phyloP scores from a whole-genome alignment of 2,329 filamentous ascomycete species.

The Dothideomycetes sp. region DNA sequence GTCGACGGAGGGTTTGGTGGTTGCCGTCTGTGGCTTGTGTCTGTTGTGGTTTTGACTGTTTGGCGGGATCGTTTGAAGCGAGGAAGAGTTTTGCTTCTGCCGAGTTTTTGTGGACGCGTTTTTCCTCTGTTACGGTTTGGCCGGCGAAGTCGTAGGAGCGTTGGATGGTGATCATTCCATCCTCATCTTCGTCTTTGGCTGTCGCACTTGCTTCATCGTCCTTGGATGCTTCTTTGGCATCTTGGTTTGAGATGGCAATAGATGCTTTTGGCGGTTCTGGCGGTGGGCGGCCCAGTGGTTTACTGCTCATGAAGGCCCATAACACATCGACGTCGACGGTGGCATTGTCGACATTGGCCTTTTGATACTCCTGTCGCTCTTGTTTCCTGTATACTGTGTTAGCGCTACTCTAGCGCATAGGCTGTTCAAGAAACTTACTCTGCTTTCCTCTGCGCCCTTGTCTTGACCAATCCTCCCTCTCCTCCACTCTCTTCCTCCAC shows the following conservation, averaged over 20 bases:
- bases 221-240: slow-evolving; percentile 1
- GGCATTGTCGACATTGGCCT: slow-evolving; percentile 35
- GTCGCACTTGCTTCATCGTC: slow-evolving; percentile 16
- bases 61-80: slow-evolving; percentile 25
- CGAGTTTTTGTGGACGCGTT: slow-evolving; percentile 43
- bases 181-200: slow-evolving; percentile 20
- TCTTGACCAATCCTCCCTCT: slow-evolving; percentile 44
- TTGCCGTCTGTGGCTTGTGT: slow-evolving; percentile 18
- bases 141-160: slow-evolving; percentile 50
- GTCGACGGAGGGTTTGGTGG: slow-evolving; percentile 28
- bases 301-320: slow-evolving; percentile 43
- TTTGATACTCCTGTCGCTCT: slow-evolving; percentile 39
- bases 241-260: slow-evolving; percentile 8
- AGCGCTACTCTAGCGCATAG: background rate
- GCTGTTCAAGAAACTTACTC: slow-evolving; percentile 32
- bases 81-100: slow-evolving; percentile 48
- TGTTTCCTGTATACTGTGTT: slow-evolving; percentile 29
- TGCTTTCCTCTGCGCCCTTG: slow-evolving; percentile 42
- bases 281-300: slow-evolving; percentile 23
- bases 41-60: slow-evolving; percentile 30
- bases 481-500: slow-evolving; percentile 36
- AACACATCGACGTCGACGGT: slow-evolving; percentile 48
- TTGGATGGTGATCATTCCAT: slow-evolving; percentile 46
- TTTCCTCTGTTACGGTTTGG: slow-evolving; percentile 45
- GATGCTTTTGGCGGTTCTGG: slow-evolving; percentile 13